Evolutionary conservation across 1,139 yeast species (phyloP), one percentile per base, ranked within the genome.

Genomic region (Taphrina populina): DNA sequence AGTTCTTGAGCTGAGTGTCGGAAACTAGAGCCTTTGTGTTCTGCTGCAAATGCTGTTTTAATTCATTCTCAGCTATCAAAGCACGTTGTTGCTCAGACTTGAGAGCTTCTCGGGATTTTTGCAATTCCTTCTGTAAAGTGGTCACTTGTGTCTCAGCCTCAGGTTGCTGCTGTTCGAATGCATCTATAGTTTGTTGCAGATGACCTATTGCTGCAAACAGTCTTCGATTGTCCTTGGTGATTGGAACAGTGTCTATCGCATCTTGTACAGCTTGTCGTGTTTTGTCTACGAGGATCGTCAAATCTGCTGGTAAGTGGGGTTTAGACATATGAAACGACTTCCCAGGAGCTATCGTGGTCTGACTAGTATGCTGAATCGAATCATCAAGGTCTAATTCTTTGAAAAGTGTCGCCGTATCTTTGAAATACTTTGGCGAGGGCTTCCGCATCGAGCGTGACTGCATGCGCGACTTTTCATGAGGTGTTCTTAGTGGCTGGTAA

Each of bases 211-310:
- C 63, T 11, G 29, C 36, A 19, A 62, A 40, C 15, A 62, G 59
- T 19, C 57, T 60, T 37, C 59, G 62, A 32, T 62, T 62, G 21
- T 61, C 63, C 20, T 59, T 62, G 10, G 62, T 59, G 32, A 62
- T 41, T 4, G 64, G 62, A 8, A 62, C 57, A 5, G 63, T 58
- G 20, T 60, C 60, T 23, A 61, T 46, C 13, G 47, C 47, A 26
- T 44, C 43, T 34, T 61, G 63, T 21, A 32, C 52, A 17, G 47
- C 29, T 35, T 49, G 44, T 6, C 45, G 49, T 4, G 52, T 23
- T 10, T 52, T 41, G 21, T 35, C 19, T 15, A 46, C 17, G 15
- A 56, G 21, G 17, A 49, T 39, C 21, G 58, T 43, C 24, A 47
- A 32, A 29, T 56, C 52, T 13, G 57, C 51, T 8, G 43, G 27